Base-by-base conservation (phyloP, 2,329 filamentous ascomycete species). In the Graphilbum fragrans region DNA sequence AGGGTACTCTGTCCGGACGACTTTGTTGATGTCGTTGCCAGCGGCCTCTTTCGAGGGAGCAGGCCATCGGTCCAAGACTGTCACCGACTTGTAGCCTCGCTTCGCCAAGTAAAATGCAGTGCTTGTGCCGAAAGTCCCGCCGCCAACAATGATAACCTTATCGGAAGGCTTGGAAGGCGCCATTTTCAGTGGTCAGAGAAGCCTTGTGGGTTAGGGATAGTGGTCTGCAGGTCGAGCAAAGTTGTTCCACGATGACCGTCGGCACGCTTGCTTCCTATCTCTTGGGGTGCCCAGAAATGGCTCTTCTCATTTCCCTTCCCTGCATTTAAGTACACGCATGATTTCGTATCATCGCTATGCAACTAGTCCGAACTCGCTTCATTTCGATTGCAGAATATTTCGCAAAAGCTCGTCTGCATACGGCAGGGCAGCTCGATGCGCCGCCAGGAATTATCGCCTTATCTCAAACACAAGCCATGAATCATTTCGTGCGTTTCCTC, bases 11-110 rank as follows among this genome's bases (percentile, higher is more conserved):
- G 67, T 70, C 3, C 73, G 64, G 29, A 78, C 61, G 42, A 78
- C 77, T 53, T 78, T 78, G 52, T 77, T 78, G 25, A 78, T 52
- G 47, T 79, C 72, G 45, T 74, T 73, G 17, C 66, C 73, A 0
- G 73, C 75, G 0, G 74, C 33, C 16, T 43, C 41, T 9, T 17
- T 66, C 1, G 65, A 4, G 58, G 67, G 56, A 1, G 69, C 67
- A 1, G 33, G 25, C 33, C 33, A 43, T 5, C 41, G 72, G 71
- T 74, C 69, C 16, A 69, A 60, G 12, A 73, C 62, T 5, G 66
- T 66, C 38, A 72, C 61, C 42, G 67, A 53, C 0, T 50, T 62
- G 45, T 66, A 69, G 1, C 67, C 67, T 1, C 58, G 53, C 12
- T 57, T 50, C 18, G 56, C 51, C 4, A 72, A 59, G 38, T 70